These are phyloP conservation scores for Hypoxylon sp. DNA, from an alignment of 2,329 filamentous ascomycete species.

Conservation along the genomic window DNA sequence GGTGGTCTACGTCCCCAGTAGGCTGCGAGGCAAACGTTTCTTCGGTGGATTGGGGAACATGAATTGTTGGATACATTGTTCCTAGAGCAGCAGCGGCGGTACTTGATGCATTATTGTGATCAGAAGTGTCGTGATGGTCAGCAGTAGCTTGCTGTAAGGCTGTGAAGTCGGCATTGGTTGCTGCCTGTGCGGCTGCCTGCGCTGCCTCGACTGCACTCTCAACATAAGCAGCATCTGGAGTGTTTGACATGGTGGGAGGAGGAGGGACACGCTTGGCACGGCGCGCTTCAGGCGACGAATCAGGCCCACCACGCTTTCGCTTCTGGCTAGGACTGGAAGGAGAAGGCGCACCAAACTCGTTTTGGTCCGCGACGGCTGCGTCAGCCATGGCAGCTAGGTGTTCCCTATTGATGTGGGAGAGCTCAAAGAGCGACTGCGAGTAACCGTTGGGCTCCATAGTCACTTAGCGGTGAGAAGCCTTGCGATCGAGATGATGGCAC, in stretches of 20 bases:
- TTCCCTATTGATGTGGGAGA: slow-evolving; percentile 45
- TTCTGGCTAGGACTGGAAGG: slow-evolving; percentile 59
- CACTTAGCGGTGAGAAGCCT: slow-evolving; percentile 25
- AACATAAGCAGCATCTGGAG: slow-evolving; percentile 59
- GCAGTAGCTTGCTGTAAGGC: slow-evolving; percentile 64
- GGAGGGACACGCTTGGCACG: slow-evolving; percentile 61
- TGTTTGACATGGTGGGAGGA: slow-evolving; percentile 53
- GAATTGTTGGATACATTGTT: slow-evolving; percentile 66
- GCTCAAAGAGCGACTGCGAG: slow-evolving; percentile 45
- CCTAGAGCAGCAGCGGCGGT: slow-evolving; percentile 67
- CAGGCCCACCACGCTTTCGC: slow-evolving; percentile 60
- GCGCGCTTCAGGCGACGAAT: slow-evolving; percentile 57
- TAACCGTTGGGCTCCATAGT: slow-evolving; percentile 48
- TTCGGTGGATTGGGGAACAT: slow-evolving; percentile 65
- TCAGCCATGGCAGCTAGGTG: slow-evolving; percentile 57
- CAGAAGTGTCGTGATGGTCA: slow-evolving; percentile 56
- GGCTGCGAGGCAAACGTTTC: slow-evolving; percentile 67
- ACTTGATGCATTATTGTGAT: slow-evolving; percentile 63
- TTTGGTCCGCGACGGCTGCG: slow-evolving; percentile 55
- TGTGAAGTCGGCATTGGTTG: slow-evolving; percentile 62
- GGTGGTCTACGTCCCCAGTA: slow-evolving; percentile 50
- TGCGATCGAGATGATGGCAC: slow-evolving; percentile 33
- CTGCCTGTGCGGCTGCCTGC: slow-evolving; percentile 50
- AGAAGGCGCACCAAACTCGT: slow-evolving; percentile 54
- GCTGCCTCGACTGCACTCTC: slow-evolving; percentile 61